phyloP scores from a whole-genome alignment of 306 rosid species.

The Albizia julibrissin region DNA sequence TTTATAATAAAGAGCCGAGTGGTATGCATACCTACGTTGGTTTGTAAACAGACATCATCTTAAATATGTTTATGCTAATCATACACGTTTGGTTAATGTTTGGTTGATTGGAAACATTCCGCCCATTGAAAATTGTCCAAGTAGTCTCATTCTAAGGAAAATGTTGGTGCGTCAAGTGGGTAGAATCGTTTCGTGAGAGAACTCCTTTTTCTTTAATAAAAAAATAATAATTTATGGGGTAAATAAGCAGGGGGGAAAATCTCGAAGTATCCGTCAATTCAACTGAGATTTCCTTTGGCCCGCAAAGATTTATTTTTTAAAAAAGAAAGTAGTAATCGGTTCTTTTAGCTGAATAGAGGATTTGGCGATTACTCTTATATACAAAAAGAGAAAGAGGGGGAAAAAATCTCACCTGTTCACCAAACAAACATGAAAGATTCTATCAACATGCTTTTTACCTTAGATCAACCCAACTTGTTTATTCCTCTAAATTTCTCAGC shows the following conservation, averaged over 20 bases:
- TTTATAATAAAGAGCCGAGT: no score
- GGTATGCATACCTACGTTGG: no score
- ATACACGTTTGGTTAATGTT: background rate
- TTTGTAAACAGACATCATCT: background rate
- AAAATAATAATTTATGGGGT: background rate
- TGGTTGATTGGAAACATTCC: conserved; percentile 4
- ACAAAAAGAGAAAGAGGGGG: background rate
- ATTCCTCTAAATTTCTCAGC: background rate
- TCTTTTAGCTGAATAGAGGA: no score
- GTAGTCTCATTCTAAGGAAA: background rate
- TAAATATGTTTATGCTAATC: background rate
- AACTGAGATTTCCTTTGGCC: background rate
- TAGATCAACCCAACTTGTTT: background rate
- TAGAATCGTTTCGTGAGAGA: background rate
- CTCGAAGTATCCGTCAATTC: background rate
- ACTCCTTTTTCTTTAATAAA: background rate
- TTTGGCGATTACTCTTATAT: background rate
- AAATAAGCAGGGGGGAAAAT: background rate
- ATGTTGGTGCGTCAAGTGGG: conserved; percentile 14
- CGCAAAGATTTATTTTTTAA: background rate
- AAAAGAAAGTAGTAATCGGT: background rate
- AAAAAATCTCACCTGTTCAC: background rate
- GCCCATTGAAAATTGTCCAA: conserved; percentile 13
- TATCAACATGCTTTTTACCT: background rate
- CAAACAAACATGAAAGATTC: background rate